Evolutionary conservation across 2,329 filamentous ascomycete genomes (phyloP).

Genomic region (Paecilomyces fulvus): DNA sequence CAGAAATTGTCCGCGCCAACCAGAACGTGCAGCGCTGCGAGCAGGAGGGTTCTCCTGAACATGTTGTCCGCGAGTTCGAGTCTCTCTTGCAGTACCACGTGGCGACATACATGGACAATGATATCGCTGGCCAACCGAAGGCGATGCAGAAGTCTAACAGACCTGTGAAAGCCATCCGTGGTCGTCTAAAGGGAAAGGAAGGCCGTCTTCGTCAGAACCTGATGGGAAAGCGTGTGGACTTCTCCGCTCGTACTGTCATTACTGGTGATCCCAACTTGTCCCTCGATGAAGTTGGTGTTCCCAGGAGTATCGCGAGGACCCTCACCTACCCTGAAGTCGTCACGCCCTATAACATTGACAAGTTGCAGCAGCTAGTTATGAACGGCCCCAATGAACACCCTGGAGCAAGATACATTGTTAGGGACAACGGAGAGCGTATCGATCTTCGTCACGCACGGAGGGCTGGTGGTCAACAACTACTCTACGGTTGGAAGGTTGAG

Average conservation of each 20-base stretch:
- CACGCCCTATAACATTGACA: slow-evolving; percentile 94
- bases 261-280: slow-evolving; percentile 96
- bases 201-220: slow-evolving; percentile 94
- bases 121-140: slow-evolving; percentile 90
- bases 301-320: slow-evolving; percentile 82
- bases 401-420: slow-evolving; percentile 92
- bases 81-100: slow-evolving; percentile 93
- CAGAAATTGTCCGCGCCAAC: slow-evolving; percentile 97
- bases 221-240: slow-evolving; percentile 99
- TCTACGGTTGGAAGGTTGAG: slow-evolving; percentile 98
- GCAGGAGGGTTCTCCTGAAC: slow-evolving; percentile 80
- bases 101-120: slow-evolving; percentile 99
- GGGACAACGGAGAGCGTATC: slow-evolving; percentile 86
- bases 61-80: slow-evolving; percentile 87
- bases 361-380: slow-evolving; percentile 77
- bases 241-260: slow-evolving; percentile 98
- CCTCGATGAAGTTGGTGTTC: slow-evolving; percentile 94
- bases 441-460: slow-evolving; percentile 90
- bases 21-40: slow-evolving; percentile 87
- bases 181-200: slow-evolving; percentile 97
- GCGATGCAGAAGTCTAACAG: slow-evolving; percentile 95
- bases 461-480: slow-evolving; percentile 68
- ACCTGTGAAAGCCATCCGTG: slow-evolving; percentile 92
- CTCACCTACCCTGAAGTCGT: slow-evolving; percentile 96
- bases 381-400: slow-evolving; percentile 94